A percentile compares a stretch with the other conserved stretches of the same genome.
Evolutionary conservation across 2,329 filamentous ascomycete species (phyloP).

Genomic region (Sporothrix curviconia): DNA sequence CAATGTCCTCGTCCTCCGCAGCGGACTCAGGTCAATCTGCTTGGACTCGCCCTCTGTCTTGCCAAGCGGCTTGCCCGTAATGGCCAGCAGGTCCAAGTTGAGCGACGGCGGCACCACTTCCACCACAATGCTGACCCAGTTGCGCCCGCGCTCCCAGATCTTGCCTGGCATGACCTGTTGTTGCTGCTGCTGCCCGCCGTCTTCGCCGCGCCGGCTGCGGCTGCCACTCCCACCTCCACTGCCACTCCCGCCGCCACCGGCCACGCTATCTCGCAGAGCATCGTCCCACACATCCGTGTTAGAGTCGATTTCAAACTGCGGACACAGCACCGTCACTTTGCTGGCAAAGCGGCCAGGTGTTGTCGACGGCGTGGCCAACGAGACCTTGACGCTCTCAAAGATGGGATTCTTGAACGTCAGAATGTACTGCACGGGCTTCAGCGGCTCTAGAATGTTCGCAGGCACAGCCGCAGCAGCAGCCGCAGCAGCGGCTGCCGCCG

Average conservation of each 20-base stretch:
- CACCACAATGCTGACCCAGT: constrained; percentile 90
- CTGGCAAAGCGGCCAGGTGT: constrained; percentile 72
- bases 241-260: constrained; percentile 24
- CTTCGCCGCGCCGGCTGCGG: constrained; percentile 31
- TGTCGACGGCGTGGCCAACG: constrained; percentile 72
- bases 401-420: constrained; percentile 90
- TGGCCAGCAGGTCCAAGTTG: constrained; percentile 31
- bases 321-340: constrained; percentile 85
- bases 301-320: constrained; percentile 87
- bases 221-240: constrained; percentile 33
- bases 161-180: constrained; percentile 79
- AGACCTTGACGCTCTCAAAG: constrained; percentile 84
- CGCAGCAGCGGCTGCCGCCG: constrained; percentile 16
- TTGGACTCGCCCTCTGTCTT: constrained; percentile 22
- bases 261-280: constrained; percentile 56
- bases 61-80: constrained; percentile 24
- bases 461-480: constrained; percentile 8
- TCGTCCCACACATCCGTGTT: constrained; percentile 89
- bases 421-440: constrained; percentile 67
- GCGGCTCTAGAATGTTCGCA: constrained; percentile 44
- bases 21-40: constrained; percentile 36
- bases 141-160: constrained; percentile 89
- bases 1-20: constrained; percentile 55
- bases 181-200: constrained; percentile 46
- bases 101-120: constrained; percentile 70